Base-by-base conservation (phyloP, 2,329 filamentous ascomycete species). In the Salinomyces thailandicus region DNA sequence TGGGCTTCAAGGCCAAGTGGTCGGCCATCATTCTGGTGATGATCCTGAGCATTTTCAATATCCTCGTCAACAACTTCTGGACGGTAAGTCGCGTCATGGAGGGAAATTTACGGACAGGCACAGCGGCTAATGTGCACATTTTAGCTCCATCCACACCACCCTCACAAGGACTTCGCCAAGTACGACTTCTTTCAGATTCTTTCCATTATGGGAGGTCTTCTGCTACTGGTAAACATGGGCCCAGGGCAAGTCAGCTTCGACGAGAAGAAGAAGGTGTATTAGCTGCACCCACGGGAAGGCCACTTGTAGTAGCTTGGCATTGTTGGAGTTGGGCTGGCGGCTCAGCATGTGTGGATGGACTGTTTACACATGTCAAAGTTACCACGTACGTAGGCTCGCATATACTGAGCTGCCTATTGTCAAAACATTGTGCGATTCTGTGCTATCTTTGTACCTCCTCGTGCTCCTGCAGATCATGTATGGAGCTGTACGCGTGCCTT, bases 181-280 rank as follows among this genome's bases (percentile, higher is more conserved):
- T 98, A 98, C 75, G 91, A 98, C 63, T 98, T 98, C 73, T 98
- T 98, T 79, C 91, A 98, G 72, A 95, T 96, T 54, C 73, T 98
- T 37, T 98, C 91, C 35, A 98, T 98, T 60, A 89, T 96, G 49
- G 91, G 91, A 47, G 91, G 91, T 62, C 83, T 98, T 39, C 74
- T 98, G 40, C 79, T 98, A 49, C 77, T 98, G 49, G 87, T 96
- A 67, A 98, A 98, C 77, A 95, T 91, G 76, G 91, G 91, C 44
- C 91, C 91, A 7, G 91, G 91, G 46, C 87, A 94, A 64, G 83
- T 96, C 72, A 93, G 84, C 62, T 89, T 96, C 63, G 91, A 98
- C 66, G 91, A 98, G 77, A 98, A 98, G 84, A 98, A 98, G 79
- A 98, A 98, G 76, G 91, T 98, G 51, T 98, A 98, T 70, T 98